Base-by-base conservation (phyloP, 2,329 filamentous ascomycete species). In the Penicillium hesseltinei region DNA sequence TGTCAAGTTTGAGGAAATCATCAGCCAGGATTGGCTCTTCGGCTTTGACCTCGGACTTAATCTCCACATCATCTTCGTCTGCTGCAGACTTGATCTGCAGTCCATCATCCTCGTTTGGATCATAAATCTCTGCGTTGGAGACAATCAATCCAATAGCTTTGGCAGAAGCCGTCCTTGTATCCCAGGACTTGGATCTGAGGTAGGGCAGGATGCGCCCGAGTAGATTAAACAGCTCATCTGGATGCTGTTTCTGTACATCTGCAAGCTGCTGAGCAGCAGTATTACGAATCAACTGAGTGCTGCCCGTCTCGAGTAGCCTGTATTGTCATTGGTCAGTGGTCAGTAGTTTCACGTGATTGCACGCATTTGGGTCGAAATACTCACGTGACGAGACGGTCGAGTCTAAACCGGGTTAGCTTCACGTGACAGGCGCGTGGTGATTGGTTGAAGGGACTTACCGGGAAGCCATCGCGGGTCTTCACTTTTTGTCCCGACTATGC, bases 171-270 rank as follows among this genome's bases (percentile, higher is more conserved):
- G 89, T 92, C 66, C 95, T 84, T 27, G 94, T 99, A 71, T 99
- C 94, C 94, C 94, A 99, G 71, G 92, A 93, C 73, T 93, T 96
- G 66, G 94, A 93, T 57, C 91, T 87, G 31, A 99, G 82, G 75
- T 97, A 99, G 1, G 94, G 93, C n/a, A 99, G 88, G 33, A 99
- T 92, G 59, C 93, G 84, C 31, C 91, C 93, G 13, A 99, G 83
- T 7, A 99, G 83, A 71, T 97, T 97, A 78, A 97, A 97, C 1
- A 99, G 81, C 75, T 99, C 95, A 77, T 99, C 93, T 0, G 94
- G 94, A 69, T 97, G 94, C 74, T 94, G 90, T 73, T 97, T 97
- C 77, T 99, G 95, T 75, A 96, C 94, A 77, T 99, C 94, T 61
- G 92, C 94, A 62, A 99, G 84, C 78, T 99, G 94, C 71, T 95